Conservation (phyloP, 164 flowering plant species). For the Malania oleifera region DNA sequence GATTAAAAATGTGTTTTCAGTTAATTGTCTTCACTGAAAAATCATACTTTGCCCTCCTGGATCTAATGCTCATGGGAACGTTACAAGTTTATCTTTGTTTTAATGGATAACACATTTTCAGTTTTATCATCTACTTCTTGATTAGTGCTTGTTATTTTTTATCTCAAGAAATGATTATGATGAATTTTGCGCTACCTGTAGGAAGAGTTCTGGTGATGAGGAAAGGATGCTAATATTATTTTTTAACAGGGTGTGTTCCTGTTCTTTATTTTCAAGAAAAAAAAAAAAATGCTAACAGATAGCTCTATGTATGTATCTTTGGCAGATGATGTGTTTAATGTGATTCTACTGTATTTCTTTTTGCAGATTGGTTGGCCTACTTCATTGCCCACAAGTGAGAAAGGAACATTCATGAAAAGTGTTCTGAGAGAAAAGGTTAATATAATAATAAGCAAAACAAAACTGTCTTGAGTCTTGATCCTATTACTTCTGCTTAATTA, state of each 20-base stretch:
- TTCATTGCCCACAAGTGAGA: constrained; percentile 85
- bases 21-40: neutral
- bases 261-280: neutral
- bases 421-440: constrained; percentile 86
- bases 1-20: too few species aligned
- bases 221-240: constrained; percentile 70
- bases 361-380: constrained; percentile 96
- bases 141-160: too few species aligned
- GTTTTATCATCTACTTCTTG: too few species aligned
- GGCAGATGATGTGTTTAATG: constrained; percentile 6
- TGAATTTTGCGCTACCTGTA: constrained; percentile 13
- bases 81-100: neutral
- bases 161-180: too few species aligned
- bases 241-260: constrained; percentile 62
- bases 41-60: neutral
- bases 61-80: neutral
- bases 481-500: too few species aligned
- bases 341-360: constrained; percentile 1
- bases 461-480: too few species aligned
- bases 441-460: too few species aligned
- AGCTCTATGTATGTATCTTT: neutral
- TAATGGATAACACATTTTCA: neutral
- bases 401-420: constrained; percentile 56
- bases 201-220: constrained; percentile 87
- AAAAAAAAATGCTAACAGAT: neutral